Percentiles rank a stretch among this genome's conserved stretches.
Conservation (phyloP, 2,329 filamentous ascomycete genomes). For the Plectosphaerella cucumerina region DNA sequence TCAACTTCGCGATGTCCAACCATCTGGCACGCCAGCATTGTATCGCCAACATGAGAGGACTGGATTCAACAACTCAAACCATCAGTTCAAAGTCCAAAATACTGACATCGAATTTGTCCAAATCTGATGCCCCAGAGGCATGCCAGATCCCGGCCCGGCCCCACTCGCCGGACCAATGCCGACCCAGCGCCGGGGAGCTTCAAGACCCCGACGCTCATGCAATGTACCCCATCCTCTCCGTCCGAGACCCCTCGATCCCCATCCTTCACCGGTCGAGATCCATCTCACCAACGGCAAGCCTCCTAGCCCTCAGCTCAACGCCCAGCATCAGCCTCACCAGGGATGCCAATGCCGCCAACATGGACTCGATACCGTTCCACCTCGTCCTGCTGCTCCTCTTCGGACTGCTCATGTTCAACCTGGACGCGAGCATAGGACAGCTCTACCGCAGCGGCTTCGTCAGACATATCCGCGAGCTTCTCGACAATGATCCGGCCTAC, state of each 20-base stretch:
- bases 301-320: not conserved
- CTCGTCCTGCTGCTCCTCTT: not conserved
- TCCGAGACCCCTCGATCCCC: not conserved
- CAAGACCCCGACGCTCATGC: not conserved
- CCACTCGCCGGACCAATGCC: not conserved
- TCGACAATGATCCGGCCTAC: not conserved
- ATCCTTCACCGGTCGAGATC: not conserved
- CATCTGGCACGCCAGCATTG: too few relatives aligned
- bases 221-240: not conserved
- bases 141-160: too few relatives aligned
- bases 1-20: too few relatives aligned
- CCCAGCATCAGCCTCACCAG: not conserved
- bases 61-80: too few relatives aligned
- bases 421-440: not conserved
- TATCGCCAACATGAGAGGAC: too few relatives aligned
- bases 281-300: not conserved
- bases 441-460: not conserved
- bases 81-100: too few relatives aligned
- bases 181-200: not conserved
- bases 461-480: not conserved
- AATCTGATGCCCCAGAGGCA: too few relatives aligned
- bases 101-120: too few relatives aligned
- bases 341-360: not conserved
- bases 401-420: not conserved
- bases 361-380: not conserved